These are phyloP conservation scores for Oidiodendron maius DNA, from an alignment of 495 filamentous ascomycete species.

Conservation along the genomic window DNA sequence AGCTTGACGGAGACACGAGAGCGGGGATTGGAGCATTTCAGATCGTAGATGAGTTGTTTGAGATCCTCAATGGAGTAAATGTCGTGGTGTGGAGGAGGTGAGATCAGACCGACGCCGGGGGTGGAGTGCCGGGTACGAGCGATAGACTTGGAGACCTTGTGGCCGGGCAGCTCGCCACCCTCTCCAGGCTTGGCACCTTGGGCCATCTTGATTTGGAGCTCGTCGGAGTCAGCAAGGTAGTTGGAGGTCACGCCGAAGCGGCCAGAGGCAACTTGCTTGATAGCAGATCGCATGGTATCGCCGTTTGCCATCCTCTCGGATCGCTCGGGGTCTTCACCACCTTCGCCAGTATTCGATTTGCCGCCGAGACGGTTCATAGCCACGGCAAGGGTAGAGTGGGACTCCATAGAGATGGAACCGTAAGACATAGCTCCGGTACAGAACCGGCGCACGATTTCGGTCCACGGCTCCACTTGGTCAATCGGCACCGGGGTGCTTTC, in stretches of 20 bases:
- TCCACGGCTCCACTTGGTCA: slow-evolving; percentile 98
- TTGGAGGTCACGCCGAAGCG: slow-evolving; percentile 97
- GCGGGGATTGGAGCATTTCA: slow-evolving; percentile 95
- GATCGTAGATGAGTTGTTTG: slow-evolving; percentile 98
- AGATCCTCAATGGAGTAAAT: slow-evolving; percentile 99
- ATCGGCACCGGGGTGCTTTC: slow-evolving; percentile 82
- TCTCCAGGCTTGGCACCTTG: slow-evolving; percentile 99
- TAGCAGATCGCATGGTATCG: slow-evolving; percentile 96
- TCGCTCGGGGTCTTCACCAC: slow-evolving; percentile 93
- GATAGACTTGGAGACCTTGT: slow-evolving; percentile 97
- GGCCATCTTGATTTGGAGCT: slow-evolving; percentile 99
- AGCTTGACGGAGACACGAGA: slow-evolving; percentile 97
- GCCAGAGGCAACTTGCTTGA: slow-evolving; percentile 97
- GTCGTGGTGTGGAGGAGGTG: slow-evolving; percentile 97
- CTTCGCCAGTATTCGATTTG: slow-evolving; percentile 99
- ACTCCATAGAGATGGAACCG: slow-evolving; percentile 98
- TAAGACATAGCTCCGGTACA: slow-evolving; percentile 99
- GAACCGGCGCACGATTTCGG: slow-evolving; percentile 95
- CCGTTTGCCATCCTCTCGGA: slow-evolving; percentile 84
- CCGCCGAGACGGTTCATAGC: slow-evolving; percentile 98
- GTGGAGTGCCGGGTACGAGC: slow-evolving; percentile 97
- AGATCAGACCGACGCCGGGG: slow-evolving; percentile 95
- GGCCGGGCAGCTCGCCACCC: slow-evolving; percentile 94
- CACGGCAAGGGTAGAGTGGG: slow-evolving; percentile 93
- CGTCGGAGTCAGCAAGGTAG: slow-evolving; percentile 97